These are phyloP conservation scores for Coelastrella sp. DNA, from an alignment of 139 green algal species.

Conservation along the genomic window DNA sequence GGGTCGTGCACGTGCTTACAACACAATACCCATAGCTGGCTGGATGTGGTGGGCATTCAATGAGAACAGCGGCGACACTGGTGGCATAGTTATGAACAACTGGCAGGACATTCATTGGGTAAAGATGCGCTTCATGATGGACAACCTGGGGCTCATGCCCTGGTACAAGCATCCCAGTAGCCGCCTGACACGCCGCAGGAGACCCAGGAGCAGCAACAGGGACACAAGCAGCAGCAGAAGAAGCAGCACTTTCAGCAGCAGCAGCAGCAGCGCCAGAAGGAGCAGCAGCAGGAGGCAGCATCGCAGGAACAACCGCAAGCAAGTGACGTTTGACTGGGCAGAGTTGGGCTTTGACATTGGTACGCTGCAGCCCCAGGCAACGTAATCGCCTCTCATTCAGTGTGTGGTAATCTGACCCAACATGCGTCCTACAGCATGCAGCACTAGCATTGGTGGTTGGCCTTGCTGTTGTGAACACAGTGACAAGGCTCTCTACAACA, in stretches of 20 bases:
- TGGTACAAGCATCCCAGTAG: conserved; percentile 40
- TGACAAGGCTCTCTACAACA: too few relatives aligned
- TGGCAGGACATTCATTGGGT: conserved; percentile 49
- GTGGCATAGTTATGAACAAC: conserved; percentile 44
- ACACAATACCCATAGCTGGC: conserved; percentile 1
- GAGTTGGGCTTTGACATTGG: background rate
- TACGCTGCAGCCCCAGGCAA: too few relatives aligned
- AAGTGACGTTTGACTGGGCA: background rate
- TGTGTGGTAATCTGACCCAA: too few relatives aligned
- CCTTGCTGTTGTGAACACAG: too few relatives aligned
- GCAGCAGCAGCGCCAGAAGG: background rate
- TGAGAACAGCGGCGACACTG: conserved; percentile 46
- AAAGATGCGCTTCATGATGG: conserved; percentile 44
- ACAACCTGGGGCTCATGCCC: conserved; percentile 14
- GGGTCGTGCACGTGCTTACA: conserved; percentile 17
- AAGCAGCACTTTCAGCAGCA: too few relatives aligned
- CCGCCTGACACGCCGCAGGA: background rate
- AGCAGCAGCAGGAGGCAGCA: background rate
- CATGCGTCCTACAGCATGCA: too few relatives aligned
- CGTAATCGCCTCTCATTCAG: too few relatives aligned
- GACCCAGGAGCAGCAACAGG: background rate
- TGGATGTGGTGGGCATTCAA: conserved; percentile 53
- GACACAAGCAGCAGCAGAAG: too few relatives aligned
- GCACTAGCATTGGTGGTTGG: too few relatives aligned
- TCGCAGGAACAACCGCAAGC: background rate